A percentile compares a stretch with the other conserved stretches of the same genome.
Evolutionary conservation across 148 eudicot species (phyloP).

Genomic region (Rhododendron molle): DNA sequence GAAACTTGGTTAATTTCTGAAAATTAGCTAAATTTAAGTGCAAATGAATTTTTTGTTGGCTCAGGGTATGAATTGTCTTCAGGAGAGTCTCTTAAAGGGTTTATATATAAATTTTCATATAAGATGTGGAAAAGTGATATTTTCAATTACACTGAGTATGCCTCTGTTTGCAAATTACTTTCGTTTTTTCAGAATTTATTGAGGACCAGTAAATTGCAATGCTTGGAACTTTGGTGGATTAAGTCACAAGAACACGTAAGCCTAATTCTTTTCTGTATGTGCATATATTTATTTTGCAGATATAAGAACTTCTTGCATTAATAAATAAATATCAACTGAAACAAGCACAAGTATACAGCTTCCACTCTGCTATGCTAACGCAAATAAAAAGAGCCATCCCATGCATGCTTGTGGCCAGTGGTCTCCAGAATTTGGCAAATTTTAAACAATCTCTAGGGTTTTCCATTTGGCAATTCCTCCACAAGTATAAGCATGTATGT

Average conservation of each 20-base stretch:
- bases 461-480: neutral
- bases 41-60: neutral
- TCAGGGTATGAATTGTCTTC: neutral
- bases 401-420: neutral
- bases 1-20: neutral
- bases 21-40: neutral
- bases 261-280: neutral
- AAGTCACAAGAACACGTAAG: constrained; percentile 61
- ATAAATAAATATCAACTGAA: neutral
- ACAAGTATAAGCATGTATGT: neutral
- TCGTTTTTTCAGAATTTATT: constrained; percentile 51
- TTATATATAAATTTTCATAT: neutral
- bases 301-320: neutral
- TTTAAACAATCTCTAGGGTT: neutral
- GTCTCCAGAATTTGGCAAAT: neutral
- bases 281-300: neutral
- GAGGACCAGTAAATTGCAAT: constrained; percentile 47
- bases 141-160: neutral
- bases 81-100: neutral
- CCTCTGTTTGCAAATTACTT: neutral
- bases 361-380: neutral
- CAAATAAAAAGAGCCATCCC: neutral
- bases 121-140: neutral
- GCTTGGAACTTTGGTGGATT: constrained; percentile 51
- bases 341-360: neutral